phyloP scores from a whole-genome alignment of 495 filamentous ascomycete species.

The Immersiella caudata region DNA sequence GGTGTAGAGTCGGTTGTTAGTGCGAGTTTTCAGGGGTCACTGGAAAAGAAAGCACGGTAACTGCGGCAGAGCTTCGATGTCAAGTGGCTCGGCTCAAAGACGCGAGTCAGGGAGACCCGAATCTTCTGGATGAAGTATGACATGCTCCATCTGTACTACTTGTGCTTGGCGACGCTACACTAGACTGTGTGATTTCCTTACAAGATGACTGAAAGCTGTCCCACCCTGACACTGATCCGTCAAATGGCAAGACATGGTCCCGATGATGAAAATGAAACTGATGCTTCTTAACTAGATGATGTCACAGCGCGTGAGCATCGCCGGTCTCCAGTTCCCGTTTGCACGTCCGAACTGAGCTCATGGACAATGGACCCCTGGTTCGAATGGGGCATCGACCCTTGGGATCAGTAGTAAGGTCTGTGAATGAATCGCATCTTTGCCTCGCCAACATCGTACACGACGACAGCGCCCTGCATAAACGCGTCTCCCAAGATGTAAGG shows the following conservation, averaged over 20 bases:
- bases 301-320: too few species aligned
- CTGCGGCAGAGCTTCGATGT: too few species aligned
- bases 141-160: background rate
- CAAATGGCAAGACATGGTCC: background rate
- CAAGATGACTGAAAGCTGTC: background rate
- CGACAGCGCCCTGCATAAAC: conserved; percentile 67
- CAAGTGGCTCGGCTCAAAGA: too few species aligned
- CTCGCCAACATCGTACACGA: conserved; percentile 62
- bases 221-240: background rate
- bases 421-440: conserved; percentile 55
- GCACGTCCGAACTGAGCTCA: too few species aligned
- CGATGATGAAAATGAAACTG: background rate
- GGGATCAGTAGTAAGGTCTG: conserved; percentile 33
- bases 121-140: background rate
- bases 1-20: background rate
- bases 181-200: background rate
- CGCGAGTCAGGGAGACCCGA: background rate
- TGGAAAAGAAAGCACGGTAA: too few species aligned
- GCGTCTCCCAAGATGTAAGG: conserved; percentile 61
- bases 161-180: background rate
- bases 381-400: background rate
- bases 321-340: too few species aligned
- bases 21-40: background rate
- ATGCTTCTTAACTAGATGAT: too few species aligned
- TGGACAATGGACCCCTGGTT: background rate